A percentile compares a stretch with the other conserved stretches of the same genome.
Conservation (phyloP, 352 stramenopile species). For the Phytophthora capsici region DNA sequence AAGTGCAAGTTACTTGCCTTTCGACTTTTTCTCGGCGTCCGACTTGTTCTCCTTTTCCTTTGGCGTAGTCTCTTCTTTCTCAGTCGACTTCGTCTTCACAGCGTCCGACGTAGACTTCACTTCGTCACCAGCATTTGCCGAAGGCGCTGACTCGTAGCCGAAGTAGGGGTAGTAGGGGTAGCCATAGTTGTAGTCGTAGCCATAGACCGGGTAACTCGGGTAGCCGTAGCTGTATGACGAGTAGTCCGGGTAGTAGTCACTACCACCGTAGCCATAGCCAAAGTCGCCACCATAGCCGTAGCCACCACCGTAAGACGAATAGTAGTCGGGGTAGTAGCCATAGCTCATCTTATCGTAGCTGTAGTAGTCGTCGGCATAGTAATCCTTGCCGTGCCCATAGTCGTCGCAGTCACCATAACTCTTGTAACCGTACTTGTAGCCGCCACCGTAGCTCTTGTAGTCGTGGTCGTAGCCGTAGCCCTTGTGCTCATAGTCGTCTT, state of each 20-base stretch:
- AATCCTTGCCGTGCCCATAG: not conserved
- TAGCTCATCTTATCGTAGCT: not conserved
- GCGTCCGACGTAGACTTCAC: slow-evolving; percentile 1
- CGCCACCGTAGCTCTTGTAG: too few species aligned
- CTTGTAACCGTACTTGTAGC: too few species aligned
- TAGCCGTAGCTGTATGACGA: not conserved
- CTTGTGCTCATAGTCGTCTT: slow-evolving; percentile 13
- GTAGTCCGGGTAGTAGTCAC: not conserved
- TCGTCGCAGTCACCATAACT: too few species aligned
- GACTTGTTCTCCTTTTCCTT: slow-evolving; percentile 1
- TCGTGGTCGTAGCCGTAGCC: not conserved
- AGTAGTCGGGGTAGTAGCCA: not conserved
- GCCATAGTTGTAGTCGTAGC: too few species aligned
- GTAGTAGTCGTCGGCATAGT: not conserved
- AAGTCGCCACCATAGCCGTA: not conserved
- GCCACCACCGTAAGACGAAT: not conserved
- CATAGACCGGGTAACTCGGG: not conserved
- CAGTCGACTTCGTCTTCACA: not conserved
- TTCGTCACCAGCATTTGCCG: not conserved
- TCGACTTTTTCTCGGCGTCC: not conserved
- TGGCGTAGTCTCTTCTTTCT: not conserved
- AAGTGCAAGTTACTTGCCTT: slow-evolving; percentile 1
- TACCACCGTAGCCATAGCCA: not conserved
- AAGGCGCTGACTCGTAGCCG: too few species aligned
- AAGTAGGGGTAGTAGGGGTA: too few species aligned